phyloP scores from a whole-genome alignment of 768 basidiomycete species.

The Collybia mongolica region DNA sequence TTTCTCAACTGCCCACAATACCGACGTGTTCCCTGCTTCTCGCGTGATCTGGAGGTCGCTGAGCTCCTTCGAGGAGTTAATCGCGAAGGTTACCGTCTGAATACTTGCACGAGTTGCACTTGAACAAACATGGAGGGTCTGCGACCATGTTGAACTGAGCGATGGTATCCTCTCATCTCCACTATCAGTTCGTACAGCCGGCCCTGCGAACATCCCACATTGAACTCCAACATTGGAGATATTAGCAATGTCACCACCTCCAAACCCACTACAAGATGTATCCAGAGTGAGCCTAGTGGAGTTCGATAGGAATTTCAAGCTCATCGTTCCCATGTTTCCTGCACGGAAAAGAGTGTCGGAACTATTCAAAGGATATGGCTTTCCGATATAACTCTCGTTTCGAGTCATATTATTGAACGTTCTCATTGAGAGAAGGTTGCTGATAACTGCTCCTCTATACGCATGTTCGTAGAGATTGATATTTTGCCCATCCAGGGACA shows the following conservation, averaged over 20 bases:
- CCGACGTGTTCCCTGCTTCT: constrained; percentile 8
- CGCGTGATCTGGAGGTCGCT: constrained; percentile 5
- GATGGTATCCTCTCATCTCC: constrained; percentile 12
- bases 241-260: constrained; percentile 16
- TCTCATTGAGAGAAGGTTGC: constrained; percentile 13
- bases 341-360: constrained; percentile 1
- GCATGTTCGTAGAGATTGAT: constrained; percentile 16
- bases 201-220: constrained; percentile 16
- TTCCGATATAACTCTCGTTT: constrained; percentile 11
- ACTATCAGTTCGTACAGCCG: constrained; percentile 16
- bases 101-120: constrained; percentile 14
- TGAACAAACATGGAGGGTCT: constrained; percentile 15
- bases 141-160: constrained; percentile 19
- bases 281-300: neutral
- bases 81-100: constrained; percentile 12
- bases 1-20: constrained; percentile 13
- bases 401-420: constrained; percentile 14
- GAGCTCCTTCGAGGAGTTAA: constrained; percentile 8
- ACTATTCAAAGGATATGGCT: constrained; percentile 6
- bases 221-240: constrained; percentile 18
- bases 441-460: constrained; percentile 17
- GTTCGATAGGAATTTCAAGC: no score
- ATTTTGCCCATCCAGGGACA: constrained; percentile 18
- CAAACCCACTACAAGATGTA: constrained; percentile 15
- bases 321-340: neutral